Percentiles rank a stretch among this genome's conserved stretches.
Evolutionary conservation across 2,329 filamentous ascomycete genomes (phyloP).

Genomic region (Thielaviopsis populi): DNA sequence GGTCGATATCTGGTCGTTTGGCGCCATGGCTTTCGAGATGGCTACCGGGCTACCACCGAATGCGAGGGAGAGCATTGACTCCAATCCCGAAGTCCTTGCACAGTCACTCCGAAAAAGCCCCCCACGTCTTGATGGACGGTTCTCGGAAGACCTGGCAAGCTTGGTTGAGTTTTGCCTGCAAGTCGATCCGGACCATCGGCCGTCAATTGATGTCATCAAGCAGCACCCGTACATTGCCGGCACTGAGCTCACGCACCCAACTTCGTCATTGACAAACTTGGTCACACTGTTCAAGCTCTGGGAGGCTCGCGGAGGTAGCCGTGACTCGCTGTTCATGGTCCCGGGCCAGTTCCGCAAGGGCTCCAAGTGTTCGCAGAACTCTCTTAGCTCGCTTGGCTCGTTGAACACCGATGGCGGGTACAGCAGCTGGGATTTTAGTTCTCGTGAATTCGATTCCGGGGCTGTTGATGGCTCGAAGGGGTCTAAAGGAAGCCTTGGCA

Average conservation of each 20-base stretch:
- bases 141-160: constrained; percentile 52
- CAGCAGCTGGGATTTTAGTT: constrained; percentile 14
- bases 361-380: constrained; percentile 8
- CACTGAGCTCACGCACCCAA: constrained; percentile 48
- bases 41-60: constrained; percentile 64
- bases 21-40: constrained; percentile 67
- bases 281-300: constrained; percentile 60
- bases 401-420: not conserved
- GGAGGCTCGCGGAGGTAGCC: constrained; percentile 58
- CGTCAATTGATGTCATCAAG: constrained; percentile 54
- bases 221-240: constrained; percentile 53
- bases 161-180: constrained; percentile 61
- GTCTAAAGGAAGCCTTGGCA: not conserved
- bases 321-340: constrained; percentile 43
- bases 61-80: constrained; percentile 31
- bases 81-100: constrained; percentile 29
- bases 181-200: constrained; percentile 51
- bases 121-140: constrained; percentile 56
- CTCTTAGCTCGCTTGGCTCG: constrained; percentile 39
- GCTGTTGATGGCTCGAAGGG: not conserved
- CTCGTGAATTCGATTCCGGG: not conserved
- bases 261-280: constrained; percentile 45
- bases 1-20: constrained; percentile 75
- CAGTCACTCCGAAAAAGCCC: constrained; percentile 44
- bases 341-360: constrained; percentile 4